phyloP scores from a whole-genome alignment of 352 stramenopile genomes.

The Phytophthora hybrid region DNA sequence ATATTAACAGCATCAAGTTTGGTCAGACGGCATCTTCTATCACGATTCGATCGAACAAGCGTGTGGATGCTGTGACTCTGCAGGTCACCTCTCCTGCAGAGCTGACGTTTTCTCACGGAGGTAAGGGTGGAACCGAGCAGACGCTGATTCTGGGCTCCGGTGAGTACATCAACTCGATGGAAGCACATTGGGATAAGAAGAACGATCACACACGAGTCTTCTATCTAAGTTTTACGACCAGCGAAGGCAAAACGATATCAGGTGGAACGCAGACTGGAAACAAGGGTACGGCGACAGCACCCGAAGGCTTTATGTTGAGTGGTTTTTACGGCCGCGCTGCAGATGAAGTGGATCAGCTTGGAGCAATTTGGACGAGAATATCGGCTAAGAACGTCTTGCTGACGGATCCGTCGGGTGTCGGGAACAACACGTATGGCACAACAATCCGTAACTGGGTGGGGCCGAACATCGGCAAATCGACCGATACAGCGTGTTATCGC shows the following conservation, averaged over 20 bases:
- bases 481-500: constrained; percentile 37
- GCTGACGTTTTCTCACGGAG: constrained; percentile 46
- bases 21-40: constrained; percentile 22
- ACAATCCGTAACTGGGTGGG: constrained; percentile 43
- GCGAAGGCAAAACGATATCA: constrained; percentile 34
- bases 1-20: constrained; percentile 35
- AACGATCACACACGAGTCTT: constrained; percentile 50
- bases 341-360: constrained; percentile 36
- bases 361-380: constrained; percentile 37
- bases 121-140: constrained; percentile 40
- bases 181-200: constrained; percentile 60
- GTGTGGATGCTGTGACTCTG: constrained; percentile 55
- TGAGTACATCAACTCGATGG: constrained; percentile 38
- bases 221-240: constrained; percentile 56
- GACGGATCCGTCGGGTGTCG: constrained; percentile 27
- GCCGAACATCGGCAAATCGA: constrained; percentile 22
- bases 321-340: constrained; percentile 33
- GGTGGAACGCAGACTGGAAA: constrained; percentile 36
- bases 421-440: constrained; percentile 30
- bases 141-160: constrained; percentile 48
- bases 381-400: constrained; percentile 24
- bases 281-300: constrained; percentile 9
- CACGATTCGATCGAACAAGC: constrained; percentile 29
- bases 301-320: constrained; percentile 32
- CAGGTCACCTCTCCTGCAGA: constrained; percentile 24